phyloP scores from a whole-genome alignment of 805 yeast species.

The Candida peoriensis region DNA sequence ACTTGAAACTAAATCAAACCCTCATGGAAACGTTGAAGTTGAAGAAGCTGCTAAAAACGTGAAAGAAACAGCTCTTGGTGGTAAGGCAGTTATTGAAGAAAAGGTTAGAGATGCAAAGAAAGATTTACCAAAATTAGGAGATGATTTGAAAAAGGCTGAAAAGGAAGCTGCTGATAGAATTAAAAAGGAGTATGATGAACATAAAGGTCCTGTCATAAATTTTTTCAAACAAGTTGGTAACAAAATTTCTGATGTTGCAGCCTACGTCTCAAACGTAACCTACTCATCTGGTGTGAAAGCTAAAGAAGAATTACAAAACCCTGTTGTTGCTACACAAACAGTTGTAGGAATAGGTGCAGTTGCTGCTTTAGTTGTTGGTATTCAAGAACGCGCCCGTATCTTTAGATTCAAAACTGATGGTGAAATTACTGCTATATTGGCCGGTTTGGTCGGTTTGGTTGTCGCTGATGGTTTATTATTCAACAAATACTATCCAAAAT shows the following conservation, averaged over 20 bases:
- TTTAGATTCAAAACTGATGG: conserved; percentile 37
- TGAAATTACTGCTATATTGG: conserved; percentile 44
- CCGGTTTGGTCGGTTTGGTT: conserved; percentile 49
- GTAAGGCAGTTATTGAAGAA: conserved; percentile 17
- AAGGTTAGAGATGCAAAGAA: conserved; percentile 23
- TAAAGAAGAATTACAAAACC: conserved; percentile 49
- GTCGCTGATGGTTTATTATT: conserved; percentile 51
- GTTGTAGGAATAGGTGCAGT: conserved; percentile 43
- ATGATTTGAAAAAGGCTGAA: conserved; percentile 28
- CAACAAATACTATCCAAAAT: conserved; percentile 48
- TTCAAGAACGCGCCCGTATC: conserved; percentile 47
- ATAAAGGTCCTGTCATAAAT: conserved; percentile 23
- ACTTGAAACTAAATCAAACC: conserved; percentile 11
- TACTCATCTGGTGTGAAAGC: conserved; percentile 20
- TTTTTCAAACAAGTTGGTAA: conserved; percentile 18
- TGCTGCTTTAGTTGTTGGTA: conserved; percentile 44
- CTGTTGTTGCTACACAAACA: conserved; percentile 53
- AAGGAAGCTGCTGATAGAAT: conserved; percentile 30
- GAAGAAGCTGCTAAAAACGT: conserved; percentile 14
- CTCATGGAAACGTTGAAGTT: conserved; percentile 18
- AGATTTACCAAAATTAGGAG: conserved; percentile 23
- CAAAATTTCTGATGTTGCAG: conserved; percentile 18
- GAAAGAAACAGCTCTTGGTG: conserved; percentile 16
- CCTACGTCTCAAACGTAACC: conserved; percentile 17
- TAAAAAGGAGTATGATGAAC: conserved; percentile 27